These are phyloP conservation scores for Incumbomyces lentus DNA, from an alignment of 2,329 filamentous ascomycete species.

Conservation along the genomic window DNA sequence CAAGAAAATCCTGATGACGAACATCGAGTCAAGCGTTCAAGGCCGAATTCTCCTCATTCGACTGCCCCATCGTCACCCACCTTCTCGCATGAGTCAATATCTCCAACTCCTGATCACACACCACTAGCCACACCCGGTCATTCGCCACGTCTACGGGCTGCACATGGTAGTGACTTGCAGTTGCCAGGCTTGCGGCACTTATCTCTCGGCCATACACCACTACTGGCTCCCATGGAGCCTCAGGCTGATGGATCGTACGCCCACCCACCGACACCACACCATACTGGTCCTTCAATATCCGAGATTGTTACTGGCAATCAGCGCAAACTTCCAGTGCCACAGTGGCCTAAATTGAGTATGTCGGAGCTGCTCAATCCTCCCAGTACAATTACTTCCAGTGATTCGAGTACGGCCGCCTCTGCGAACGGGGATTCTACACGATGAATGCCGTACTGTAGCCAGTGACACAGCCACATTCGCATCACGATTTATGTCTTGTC, in stretches of 20 bases:
- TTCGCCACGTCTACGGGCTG: constrained; percentile 75
- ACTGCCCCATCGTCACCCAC: constrained; percentile 93
- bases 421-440: constrained; percentile 50
- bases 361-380: constrained; percentile 67
- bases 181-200: constrained; percentile 74
- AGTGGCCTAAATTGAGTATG: constrained; percentile 76
- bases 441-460: neutral
- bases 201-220: constrained; percentile 55
- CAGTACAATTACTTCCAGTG: constrained; percentile 60
- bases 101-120: constrained; percentile 94
- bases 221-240: constrained; percentile 61
- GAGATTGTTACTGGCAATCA: constrained; percentile 93
- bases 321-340: constrained; percentile 81
- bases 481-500: no score
- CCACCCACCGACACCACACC: constrained; percentile 41
- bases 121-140: constrained; percentile 94
- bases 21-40: constrained; percentile 71
- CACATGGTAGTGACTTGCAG: constrained; percentile 62
- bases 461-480: no score
- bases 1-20: constrained; percentile 62
- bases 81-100: constrained; percentile 90
- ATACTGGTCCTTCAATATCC: constrained; percentile 67
- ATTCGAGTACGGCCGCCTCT: constrained; percentile 68
- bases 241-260: constrained; percentile 50
- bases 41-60: constrained; percentile 88